These are phyloP conservation scores for Pseudogymnoascus sp. DNA, from an alignment of 2,329 filamentous ascomycete species.

Conservation along the genomic window DNA sequence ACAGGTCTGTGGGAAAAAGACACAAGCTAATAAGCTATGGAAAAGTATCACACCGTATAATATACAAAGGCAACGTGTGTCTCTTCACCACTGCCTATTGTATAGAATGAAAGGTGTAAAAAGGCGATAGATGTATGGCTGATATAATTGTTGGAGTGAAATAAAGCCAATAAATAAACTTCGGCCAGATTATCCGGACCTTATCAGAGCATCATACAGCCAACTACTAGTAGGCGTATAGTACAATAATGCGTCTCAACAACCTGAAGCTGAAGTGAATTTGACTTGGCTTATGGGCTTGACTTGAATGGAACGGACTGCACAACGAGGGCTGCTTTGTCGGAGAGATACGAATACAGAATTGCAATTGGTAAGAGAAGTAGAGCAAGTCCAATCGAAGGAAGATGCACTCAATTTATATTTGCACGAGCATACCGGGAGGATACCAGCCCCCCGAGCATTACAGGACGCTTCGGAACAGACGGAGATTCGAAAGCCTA, in stretches of 20 bases:
- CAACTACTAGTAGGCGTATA: not conserved
- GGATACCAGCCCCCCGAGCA: not conserved
- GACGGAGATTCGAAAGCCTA: not conserved
- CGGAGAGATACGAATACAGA: not conserved
- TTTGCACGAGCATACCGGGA: not conserved
- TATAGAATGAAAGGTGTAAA: not conserved
- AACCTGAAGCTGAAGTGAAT: not conserved
- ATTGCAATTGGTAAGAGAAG: not conserved
- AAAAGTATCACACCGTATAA: not conserved
- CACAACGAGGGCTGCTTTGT: not conserved
- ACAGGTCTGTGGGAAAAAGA: not conserved
- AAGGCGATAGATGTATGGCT: not conserved
- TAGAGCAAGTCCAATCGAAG: not conserved
- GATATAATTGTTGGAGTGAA: not conserved
- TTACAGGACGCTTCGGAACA: not conserved
- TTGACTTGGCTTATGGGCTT: not conserved
- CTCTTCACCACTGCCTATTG: not conserved
- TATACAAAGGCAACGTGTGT: not conserved
- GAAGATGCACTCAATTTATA: slow-evolving; percentile 5
- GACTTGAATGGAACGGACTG: not conserved
- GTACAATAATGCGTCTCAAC: not conserved
- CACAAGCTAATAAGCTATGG: not conserved
- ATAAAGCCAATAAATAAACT: not conserved
- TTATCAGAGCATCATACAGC: not conserved
- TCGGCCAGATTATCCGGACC: not conserved